Evolutionary conservation across 345 rosid species (phyloP), one percentile per base, ranked within the genome.

Genomic region (Ailanthus altissimus): DNA sequence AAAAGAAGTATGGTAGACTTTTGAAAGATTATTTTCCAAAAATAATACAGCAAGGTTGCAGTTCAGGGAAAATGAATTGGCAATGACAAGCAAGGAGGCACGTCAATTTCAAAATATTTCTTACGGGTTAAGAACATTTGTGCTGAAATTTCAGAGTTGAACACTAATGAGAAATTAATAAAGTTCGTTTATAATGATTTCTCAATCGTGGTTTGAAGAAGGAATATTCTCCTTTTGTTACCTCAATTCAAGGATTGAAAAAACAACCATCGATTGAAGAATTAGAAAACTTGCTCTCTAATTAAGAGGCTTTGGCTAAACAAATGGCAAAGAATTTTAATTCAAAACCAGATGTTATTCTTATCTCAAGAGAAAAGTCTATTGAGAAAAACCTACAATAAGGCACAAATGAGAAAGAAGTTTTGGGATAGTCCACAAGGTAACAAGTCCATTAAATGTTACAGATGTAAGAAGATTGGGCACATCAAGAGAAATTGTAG

Each of bases 81-180:
- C 57, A 16, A 62, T 36, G 36, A 5, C 2, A 12, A 13, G 20
- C 47, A 63, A 45, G 36, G 46, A 43, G 67, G 67, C 36, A 78
- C 65, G 81, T 72, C 73, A 8, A 73, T 72, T 36, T 64, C 18
- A 16, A n/a, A n/a, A n/a, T n/a, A 78, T 72, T 73, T 73, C 18
- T 46, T 61, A 60, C 3, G 2, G 5, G 45, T 73, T 12, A 73
- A 74, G 43, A 74, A 2, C 11, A 56, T 72, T 18, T 65, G 51
- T 65, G 67, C n/a, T 26, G 51, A 78, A 66, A 64, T 78, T 72
- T 57, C 13, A 42, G 59, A 73, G 14, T n/a, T 73, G 8, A 49
- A 78, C 36, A 0, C 25, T 0, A 8, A 72, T 53, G 76, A 57
- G 23, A 57, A 28, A 47, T 79, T 21, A 73, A 32, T 46, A 68